Evolutionary conservation across 2,329 filamentous ascomycete genomes (phyloP), one percentile per base, ranked within the genome.

Genomic region (Claviceps fusiformis): DNA sequence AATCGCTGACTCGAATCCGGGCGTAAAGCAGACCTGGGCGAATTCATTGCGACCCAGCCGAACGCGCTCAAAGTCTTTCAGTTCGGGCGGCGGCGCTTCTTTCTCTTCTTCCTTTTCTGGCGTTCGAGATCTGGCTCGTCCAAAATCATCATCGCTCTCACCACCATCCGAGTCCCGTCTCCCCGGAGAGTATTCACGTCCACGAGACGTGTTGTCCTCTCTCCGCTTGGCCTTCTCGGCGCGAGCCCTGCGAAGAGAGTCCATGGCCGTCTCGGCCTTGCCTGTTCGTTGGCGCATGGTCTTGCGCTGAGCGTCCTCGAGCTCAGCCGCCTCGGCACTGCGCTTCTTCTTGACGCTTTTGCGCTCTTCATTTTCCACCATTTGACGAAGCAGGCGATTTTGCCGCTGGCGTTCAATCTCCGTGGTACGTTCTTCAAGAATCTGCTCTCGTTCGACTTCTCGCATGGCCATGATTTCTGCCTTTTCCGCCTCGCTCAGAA

Each of bases 1-100:
- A 63, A 96, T 87, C 35, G 86, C 79, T 9, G 86, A 74, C 55
- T 95, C 87, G 61, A 98, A 96, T 4, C 85, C 85, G 11, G 93
- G 93, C 62, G 91, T 92, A 73, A 95, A 95, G 76, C 90, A 96
- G 55, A 95, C 86, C 64, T 92, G 83, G 7, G 87, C 86, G 68
- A 98, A 95, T 64, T 90, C 87, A 61, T 81, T 86, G 59, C 93
- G 82, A 52, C 91, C 89, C 56, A 98, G 80, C 56, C 89, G 83
- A 54, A 92, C 82, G 52, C 88, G 82, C 65, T 97, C 87, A 60
- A 92, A 83, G 67, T 97, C 89, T n/a, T 78, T 79, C 24, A 95
- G 74, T 41, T 86, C 82, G 2, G 87, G 82, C 31, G 83, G 85
- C 15, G 82, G 81, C 33, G 93, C 73, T 43, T 86, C 82, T 3